Percentiles rank a stretch among this genome's conserved stretches.
Conservation (phyloP, 192 early-diverging fungal species). For the Coemansia sp. region DNA sequence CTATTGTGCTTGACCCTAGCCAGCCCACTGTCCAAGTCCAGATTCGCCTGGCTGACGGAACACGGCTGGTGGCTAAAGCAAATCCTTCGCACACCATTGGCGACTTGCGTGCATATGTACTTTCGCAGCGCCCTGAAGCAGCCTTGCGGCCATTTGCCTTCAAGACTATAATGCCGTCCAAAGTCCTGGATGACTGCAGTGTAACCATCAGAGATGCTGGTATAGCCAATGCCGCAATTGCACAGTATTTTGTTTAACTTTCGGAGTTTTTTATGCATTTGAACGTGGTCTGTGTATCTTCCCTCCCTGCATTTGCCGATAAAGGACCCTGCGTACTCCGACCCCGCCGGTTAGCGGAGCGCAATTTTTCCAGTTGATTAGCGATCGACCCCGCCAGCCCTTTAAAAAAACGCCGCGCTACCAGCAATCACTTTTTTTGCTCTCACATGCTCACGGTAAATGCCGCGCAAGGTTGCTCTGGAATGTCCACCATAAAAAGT, state of each 20-base stretch:
- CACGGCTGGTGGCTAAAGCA: slow-evolving; percentile 80
- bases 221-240: slow-evolving; percentile 82
- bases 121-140: slow-evolving; percentile 63
- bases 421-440: not conserved
- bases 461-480: too few relatives aligned
- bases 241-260: slow-evolving; percentile 60
- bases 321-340: not conserved
- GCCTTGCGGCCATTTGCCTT: slow-evolving; percentile 67
- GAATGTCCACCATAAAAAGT: too few relatives aligned
- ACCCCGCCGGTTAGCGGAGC: too few relatives aligned
- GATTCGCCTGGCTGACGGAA: slow-evolving; percentile 86
- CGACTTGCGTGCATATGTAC: slow-evolving; percentile 77
- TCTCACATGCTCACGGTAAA: too few relatives aligned
- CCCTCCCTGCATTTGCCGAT: slow-evolving; percentile 3
- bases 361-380: too few relatives aligned
- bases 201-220: slow-evolving; percentile 77
- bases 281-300: not conserved
- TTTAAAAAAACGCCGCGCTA: slow-evolving; percentile 2
- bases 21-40: slow-evolving; percentile 87
- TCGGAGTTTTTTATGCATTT: not conserved
- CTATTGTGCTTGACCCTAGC: slow-evolving; percentile 64
- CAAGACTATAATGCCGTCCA: slow-evolving; percentile 84
- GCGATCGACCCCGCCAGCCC: too few relatives aligned
- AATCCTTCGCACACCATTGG: slow-evolving; percentile 90
- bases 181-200: slow-evolving; percentile 67